Base-by-base conservation (phyloP, 768 basidiomycete genomes). In the Lyophyllum semitale region DNA sequence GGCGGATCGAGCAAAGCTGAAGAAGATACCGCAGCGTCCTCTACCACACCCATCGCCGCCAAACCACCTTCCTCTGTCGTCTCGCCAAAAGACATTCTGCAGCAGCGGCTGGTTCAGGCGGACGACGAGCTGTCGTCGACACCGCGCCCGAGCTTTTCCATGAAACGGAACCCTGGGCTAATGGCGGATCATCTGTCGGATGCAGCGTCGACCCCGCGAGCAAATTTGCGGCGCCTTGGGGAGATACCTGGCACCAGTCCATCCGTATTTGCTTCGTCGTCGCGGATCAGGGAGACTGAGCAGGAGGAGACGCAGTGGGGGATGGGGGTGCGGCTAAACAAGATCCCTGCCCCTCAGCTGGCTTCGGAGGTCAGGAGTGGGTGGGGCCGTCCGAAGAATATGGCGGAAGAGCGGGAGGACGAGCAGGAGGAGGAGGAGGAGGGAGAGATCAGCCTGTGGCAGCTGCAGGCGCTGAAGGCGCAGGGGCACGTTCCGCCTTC, bases 121-220 rank as follows among this genome's bases (percentile, higher is more conserved):
- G 56, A 60, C 18, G 61, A 63, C 23, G 61, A 63, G 44, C 43
- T 58, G 29, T 63, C 61, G 15, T 58, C 55, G 23, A 63, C 61
- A 4, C 61, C 61, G 12, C 61, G 61, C 20, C 61, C 61, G 26
- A 42, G 46, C 9, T 17, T 38, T 9, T 48, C 44, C 26, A 49
- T 56, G 41, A 60, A 57, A 29, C 55, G 54, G 11, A 38, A 8
- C 15, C 33, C 32, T 26, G 27, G 41, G 23, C 26, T 29, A 32
- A 41, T 53, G 37, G 27, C 48, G 3, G 59, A 60, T 13, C 57
- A 60, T 44, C 11, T 42, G 29, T 51, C 59, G 35, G 59, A 60
- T 26, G 30, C 44, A 5, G 52, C 41, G 4, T 51, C 49, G 37
- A 60, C 59, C 8, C 59, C 59, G 27, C 52, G 47, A 6, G 48